Percentiles rank a stretch among this genome's conserved stretches.
Evolutionary conservation across 495 filamentous ascomycete genomes (phyloP).

Genomic region (Extremus antarcticus): DNA sequence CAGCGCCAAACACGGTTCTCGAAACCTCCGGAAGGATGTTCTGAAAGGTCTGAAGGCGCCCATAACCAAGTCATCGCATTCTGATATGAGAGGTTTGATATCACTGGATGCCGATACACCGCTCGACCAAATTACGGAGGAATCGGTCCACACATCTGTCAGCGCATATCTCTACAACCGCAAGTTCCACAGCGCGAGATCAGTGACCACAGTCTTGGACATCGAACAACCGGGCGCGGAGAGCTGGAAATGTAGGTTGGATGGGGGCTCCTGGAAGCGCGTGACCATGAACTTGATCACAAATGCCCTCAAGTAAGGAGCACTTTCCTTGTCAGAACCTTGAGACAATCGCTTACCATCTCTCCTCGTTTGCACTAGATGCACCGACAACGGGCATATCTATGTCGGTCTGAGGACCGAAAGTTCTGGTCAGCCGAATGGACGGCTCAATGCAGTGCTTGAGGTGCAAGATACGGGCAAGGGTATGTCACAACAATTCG

Average conservation of each 20-base stretch:
- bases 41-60: neutral
- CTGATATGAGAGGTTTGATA: neutral
- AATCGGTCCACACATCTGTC: slow-evolving; percentile 8
- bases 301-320: slow-evolving; percentile 32
- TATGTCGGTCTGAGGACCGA: slow-evolving; percentile 6
- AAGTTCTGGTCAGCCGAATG: slow-evolving; percentile 21
- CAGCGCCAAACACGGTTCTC: slow-evolving; percentile 1
- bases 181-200: neutral
- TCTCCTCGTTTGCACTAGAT: too few relatives aligned
- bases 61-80: neutral
- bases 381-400: slow-evolving; percentile 24
- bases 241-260: neutral
- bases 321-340: too few relatives aligned
- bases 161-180: slow-evolving; percentile 5
- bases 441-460: slow-evolving; percentile 18
- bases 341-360: too few relatives aligned
- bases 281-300: slow-evolving; percentile 28
- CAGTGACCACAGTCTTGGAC: slow-evolving; percentile 9
- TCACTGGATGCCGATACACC: neutral
- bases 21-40: neutral
- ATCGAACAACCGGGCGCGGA: neutral
- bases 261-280: slow-evolving; percentile 9
- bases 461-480: slow-evolving; percentile 24
- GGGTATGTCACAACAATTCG: slow-evolving; percentile 25
- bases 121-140: slow-evolving; percentile 13